These are phyloP conservation scores for Hygrophoropsis aurantiaca DNA, from an alignment of 768 basidiomycete genomes.

Conservation along the genomic window DNA sequence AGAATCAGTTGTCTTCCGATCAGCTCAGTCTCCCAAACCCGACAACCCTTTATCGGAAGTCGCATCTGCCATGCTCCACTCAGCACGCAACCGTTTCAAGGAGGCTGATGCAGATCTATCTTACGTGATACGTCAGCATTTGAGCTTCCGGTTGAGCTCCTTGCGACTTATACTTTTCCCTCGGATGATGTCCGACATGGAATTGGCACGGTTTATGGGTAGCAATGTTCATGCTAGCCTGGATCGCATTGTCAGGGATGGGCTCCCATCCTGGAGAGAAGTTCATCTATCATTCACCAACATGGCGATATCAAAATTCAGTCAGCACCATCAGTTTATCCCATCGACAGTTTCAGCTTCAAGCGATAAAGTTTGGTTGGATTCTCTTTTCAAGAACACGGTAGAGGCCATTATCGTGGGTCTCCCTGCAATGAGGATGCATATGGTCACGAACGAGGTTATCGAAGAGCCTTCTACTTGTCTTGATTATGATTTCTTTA, in stretches of 20 bases:
- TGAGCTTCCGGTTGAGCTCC: constrained; percentile 65
- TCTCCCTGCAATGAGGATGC: constrained; percentile 78
- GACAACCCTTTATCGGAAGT: constrained; percentile 82
- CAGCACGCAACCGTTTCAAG: constrained; percentile 69
- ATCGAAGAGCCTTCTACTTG: constrained; percentile 36
- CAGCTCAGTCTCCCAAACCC: constrained; percentile 69
- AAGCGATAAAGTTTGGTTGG: constrained; percentile 60
- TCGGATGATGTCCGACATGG: constrained; percentile 73
- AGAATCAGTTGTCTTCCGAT: constrained; percentile 76
- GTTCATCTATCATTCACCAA: constrained; percentile 71
- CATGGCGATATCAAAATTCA: constrained; percentile 74
- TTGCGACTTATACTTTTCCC: constrained; percentile 77
- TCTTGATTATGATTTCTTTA: constrained; percentile 72
- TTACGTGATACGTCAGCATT: constrained; percentile 67
- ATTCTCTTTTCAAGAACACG: constrained; percentile 56
- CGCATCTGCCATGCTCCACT: constrained; percentile 80
- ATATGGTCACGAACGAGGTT: constrained; percentile 72
- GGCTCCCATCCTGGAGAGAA: constrained; percentile 55
- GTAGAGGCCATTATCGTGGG: constrained; percentile 76
- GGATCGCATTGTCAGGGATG: constrained; percentile 57
- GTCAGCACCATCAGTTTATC: constrained; percentile 54
- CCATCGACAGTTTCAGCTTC: constrained; percentile 36
- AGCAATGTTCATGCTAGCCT: constrained; percentile 68
- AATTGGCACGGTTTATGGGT: constrained; percentile 75
- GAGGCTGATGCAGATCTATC: constrained; percentile 61